Evolutionary conservation across 2,329 filamentous ascomycete species (phyloP).

Genomic region (Venturia oleaginea): DNA sequence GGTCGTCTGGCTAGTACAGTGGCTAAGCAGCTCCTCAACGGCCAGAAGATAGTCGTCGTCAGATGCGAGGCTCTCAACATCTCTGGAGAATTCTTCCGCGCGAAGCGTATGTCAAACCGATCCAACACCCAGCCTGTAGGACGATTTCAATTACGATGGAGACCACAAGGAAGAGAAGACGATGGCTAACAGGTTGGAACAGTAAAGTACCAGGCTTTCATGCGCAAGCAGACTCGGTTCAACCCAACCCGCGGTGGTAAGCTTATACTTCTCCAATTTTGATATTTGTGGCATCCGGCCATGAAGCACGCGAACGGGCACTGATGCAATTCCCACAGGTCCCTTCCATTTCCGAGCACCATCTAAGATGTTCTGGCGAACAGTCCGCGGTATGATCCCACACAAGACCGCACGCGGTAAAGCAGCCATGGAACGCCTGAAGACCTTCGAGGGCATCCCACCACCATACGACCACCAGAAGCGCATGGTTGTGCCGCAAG

Average conservation of each 20-base stretch:
- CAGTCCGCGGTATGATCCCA: constrained; percentile 98
- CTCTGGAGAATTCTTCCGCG: constrained; percentile 99
- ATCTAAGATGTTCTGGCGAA: constrained; percentile 99
- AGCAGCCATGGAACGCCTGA: constrained; percentile 93
- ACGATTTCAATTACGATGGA: not conserved
- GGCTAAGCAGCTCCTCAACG: constrained; percentile 96
- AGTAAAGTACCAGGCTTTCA: constrained; percentile 99
- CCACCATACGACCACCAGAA: constrained; percentile 99
- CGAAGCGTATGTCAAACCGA: constrained; percentile 78
- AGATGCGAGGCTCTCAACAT: constrained; percentile 99
- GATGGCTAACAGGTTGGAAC: constrained; percentile 33
- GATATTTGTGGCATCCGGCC: constrained; percentile 9
- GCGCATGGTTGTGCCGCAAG: constrained; percentile 98
- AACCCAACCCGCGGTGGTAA: constrained; percentile 95
- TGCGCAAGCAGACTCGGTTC: constrained; percentile 99
- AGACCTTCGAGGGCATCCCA: constrained; percentile 99
- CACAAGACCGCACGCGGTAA: constrained; percentile 99
- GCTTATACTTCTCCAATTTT: constrained; percentile 33
- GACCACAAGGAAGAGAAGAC: constrained; percentile 29
- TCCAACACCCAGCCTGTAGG: not conserved
- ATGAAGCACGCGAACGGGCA: constrained; percentile 18
- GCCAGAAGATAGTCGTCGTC: constrained; percentile 98
- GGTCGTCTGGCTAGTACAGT: constrained; percentile 97
- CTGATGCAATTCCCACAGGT: constrained; percentile 44
- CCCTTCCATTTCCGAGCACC: constrained; percentile 99